Evolutionary conservation across 768 basidiomycete genomes (phyloP).

Genomic region (Mycena capillaripes): DNA sequence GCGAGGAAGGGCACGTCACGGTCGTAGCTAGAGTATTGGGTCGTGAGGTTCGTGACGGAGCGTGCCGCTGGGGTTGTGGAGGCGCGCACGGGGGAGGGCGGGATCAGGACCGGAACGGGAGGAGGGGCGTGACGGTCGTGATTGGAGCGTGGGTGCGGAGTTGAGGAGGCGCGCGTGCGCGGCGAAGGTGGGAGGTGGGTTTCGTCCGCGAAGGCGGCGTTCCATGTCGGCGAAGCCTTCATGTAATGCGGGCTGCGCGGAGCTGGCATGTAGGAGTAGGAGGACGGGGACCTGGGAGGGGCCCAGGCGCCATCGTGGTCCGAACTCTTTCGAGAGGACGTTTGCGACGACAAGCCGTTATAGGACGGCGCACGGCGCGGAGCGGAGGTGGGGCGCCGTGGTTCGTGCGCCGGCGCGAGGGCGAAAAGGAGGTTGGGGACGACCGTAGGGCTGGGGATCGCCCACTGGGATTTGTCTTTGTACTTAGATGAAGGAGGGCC

Average conservation of each 20-base stretch:
- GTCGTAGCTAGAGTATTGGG: background rate
- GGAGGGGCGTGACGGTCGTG: no score
- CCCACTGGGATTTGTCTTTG: background rate
- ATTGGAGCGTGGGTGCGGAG: no score
- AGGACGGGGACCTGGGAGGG: background rate
- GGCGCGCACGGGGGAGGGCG: no score
- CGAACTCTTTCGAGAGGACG: background rate
- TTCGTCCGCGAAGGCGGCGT: background rate
- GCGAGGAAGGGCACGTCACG: background rate
- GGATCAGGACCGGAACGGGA: no score
- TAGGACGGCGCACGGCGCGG: no score
- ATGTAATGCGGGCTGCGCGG: constrained; percentile 9
- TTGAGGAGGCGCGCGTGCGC: no score
- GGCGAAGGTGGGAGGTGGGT: background rate
- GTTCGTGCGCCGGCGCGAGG: background rate
- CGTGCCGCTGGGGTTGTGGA: no score
- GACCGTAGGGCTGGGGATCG: background rate
- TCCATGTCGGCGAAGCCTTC: constrained; percentile 1
- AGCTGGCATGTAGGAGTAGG: no score
- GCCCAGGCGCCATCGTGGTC: no score
- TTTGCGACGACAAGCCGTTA: no score
- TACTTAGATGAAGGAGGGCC: background rate
- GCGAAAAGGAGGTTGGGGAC: background rate
- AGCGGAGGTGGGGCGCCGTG: background rate
- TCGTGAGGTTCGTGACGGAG: no score